Base-by-base conservation (phyloP, 305 asterid genomes). In the Fraxinus angustifolia region DNA sequence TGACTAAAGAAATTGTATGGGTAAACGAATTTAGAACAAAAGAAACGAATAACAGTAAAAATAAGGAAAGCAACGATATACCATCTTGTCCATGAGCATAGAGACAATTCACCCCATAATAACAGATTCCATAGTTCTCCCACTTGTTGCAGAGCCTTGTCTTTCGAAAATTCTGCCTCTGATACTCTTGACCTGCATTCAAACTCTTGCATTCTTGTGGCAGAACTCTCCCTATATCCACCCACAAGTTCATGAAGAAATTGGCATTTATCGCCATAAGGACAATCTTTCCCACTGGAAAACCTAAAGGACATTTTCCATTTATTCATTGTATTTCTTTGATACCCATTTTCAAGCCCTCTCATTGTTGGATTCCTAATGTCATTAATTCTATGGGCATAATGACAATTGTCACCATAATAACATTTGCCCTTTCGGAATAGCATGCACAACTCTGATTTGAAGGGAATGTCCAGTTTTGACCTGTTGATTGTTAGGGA, bases 21-120 rank as follows among this genome's bases (percentile, higher is more conserved):
- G 6, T n/a, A 4, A 53, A 53, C 3, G 65, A 53, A 53, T 10
- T 5, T 65, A 3, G 28, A 78, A 38, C 75, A 62, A 34, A 38
- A 60, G 26, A 40, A 16, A 16, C 1, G 0, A 36, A 78, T 21
- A 21, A 14, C 6, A 3, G 23, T 17, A 40, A 7, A 79, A 74
- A 16, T 28, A 73, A 81, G 33, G 35, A n/a, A 82, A 77, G 26
- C 14, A 12, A 26, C 1, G 70, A 31, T 3, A 30, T 8, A 91
- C 93, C 95, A 84, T 60, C 71, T 45, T 11, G 53, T 5, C 95
- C 97, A 90, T 89, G 95, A 82, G 93, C 91, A 78, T 68, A 91
- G 10, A 17, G 68, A 76, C 93, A 92, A 3, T 6, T 77, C 31
- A 31, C 56, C 76, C 91, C 93, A 76, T 53, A 80, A 11, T 16